Conservation (phyloP, 1,284 basidiomycete genomes). For the Tetrapyrgos nigripes region DNA sequence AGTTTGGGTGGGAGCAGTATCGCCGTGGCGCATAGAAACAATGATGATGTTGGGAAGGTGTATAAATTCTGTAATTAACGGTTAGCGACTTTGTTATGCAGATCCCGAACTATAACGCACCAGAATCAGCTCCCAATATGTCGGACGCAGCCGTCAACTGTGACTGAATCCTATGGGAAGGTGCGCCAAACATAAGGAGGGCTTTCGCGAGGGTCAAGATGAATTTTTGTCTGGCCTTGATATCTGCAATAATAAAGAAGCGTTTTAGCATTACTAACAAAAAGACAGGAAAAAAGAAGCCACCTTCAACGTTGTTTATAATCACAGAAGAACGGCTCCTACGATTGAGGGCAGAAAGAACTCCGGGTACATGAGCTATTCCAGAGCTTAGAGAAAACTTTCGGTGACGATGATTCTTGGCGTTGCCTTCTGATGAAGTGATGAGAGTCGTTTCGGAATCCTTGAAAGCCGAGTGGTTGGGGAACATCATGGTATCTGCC, state of each 20-base stretch:
- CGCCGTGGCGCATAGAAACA: constrained; percentile 74
- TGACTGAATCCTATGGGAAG: constrained; percentile 86
- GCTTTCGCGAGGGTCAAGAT: constrained; percentile 83
- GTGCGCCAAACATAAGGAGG: constrained; percentile 82
- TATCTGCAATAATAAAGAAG: constrained; percentile 46
- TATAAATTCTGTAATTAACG: constrained; percentile 64
- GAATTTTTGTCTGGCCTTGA: constrained; percentile 72
- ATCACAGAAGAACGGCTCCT: constrained; percentile 34
- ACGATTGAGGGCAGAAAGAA: constrained; percentile 19
- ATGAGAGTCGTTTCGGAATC: constrained; percentile 12
- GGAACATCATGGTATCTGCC: background rate
- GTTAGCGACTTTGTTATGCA: background rate
- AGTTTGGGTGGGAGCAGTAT: constrained; percentile 60
- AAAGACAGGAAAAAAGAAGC: background rate
- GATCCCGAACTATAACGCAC: constrained; percentile 28
- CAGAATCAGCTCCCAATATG: constrained; percentile 50
- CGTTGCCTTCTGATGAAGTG: background rate
- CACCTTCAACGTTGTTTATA: constrained; percentile 44
- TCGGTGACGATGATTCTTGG: constrained; percentile 1
- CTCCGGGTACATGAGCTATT: constrained; percentile 10
- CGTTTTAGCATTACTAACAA: background rate
- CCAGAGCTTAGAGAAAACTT: constrained; percentile 13
- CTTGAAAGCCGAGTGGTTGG: background rate
- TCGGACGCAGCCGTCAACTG: constrained; percentile 66
- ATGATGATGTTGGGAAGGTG: constrained; percentile 84